These are phyloP conservation scores for Ascocoryne sarcoides DNA, from an alignment of 2,329 filamentous ascomycete species.

Conservation along the genomic window DNA sequence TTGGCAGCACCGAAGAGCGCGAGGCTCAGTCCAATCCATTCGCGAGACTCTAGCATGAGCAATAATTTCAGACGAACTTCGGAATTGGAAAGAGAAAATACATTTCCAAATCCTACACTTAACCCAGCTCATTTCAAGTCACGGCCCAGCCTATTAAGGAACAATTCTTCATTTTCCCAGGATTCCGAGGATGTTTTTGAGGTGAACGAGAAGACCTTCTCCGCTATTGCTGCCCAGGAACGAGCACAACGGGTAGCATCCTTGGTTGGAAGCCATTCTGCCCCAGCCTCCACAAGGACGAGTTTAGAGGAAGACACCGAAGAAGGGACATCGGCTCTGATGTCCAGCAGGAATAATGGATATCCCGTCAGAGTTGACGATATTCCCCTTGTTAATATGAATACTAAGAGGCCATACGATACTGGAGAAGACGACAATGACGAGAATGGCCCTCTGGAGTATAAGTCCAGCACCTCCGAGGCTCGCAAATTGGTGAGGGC, in stretches of 20 bases:
- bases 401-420: conserved; percentile 19
- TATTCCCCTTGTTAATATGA: conserved; percentile 26
- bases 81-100: conserved; percentile 21
- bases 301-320: conserved; percentile 24
- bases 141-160: conserved; percentile 22
- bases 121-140: conserved; percentile 12
- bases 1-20: conserved; percentile 13
- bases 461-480: conserved; percentile 28
- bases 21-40: conserved; percentile 18
- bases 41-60: conserved; percentile 20
- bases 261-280: conserved; percentile 25
- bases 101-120: conserved; percentile 18
- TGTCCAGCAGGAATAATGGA: conserved; percentile 2
- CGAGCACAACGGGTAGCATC: conserved; percentile 25
- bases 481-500: conserved; percentile 36
- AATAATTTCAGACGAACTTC: conserved; percentile 12
- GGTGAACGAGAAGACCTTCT: conserved; percentile 24
- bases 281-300: conserved; percentile 24
- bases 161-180: conserved; percentile 13
- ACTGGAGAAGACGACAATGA: conserved; percentile 21
- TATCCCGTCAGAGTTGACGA: conserved; percentile 26
- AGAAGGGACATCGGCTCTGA: conserved; percentile 7
- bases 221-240: conserved; percentile 25
- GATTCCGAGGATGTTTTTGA: conserved; percentile 14
- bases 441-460: conserved; percentile 7